Base-by-base conservation (phyloP, 2,329 filamentous ascomycete species). In the Elsinoe batatas region DNA sequence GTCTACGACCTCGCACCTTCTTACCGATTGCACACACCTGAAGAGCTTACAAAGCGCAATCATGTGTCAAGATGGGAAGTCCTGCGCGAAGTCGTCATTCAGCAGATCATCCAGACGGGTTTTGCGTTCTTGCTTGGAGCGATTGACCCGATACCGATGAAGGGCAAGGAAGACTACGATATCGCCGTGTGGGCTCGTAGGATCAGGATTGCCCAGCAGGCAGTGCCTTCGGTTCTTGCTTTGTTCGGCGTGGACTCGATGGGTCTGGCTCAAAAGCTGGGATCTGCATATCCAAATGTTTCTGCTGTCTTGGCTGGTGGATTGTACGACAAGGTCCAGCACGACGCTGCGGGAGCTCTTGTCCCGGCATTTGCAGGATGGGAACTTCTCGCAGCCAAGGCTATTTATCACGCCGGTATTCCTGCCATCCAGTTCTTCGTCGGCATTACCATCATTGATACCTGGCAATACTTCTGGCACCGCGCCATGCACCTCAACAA, bases 401-500 rank as follows among this genome's bases (percentile, higher is more conserved):
- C 80, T 58, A 81, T 95, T 61, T 97, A 97, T 74, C 86, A 87
- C 77, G 73, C 83, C 59, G 68, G 84, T 37, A 78, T 97, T 59
- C 93, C 93, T 0, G 78, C 75, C 2, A 56, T 91, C 49, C 91
- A 97, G 69, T 87, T 95, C 67, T 73, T 80, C 57, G 65, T 87
- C 50, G 93, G 84, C 20, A 79, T 91, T 58, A 73, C 81, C 61
- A 76, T 94, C 61, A 80, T 97, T 63, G 93, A 98, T 72, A 93
- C 90, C 43, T 98, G 93, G 93, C 91, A 98, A 69, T 98, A 98
- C 74, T 95, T 96, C 73, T 79, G 91, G 64, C 93, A 98, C 72
- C 88, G 93, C 37, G 81, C 86, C 57, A 98, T 98, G 93, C 93
- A 98, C 73, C 79, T 93, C 76, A 96, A 97, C 75, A 91, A 88